Evolutionary conservation across 441 rosid genomes (phyloP).

Genomic region (Theobroma grandiflorum): DNA sequence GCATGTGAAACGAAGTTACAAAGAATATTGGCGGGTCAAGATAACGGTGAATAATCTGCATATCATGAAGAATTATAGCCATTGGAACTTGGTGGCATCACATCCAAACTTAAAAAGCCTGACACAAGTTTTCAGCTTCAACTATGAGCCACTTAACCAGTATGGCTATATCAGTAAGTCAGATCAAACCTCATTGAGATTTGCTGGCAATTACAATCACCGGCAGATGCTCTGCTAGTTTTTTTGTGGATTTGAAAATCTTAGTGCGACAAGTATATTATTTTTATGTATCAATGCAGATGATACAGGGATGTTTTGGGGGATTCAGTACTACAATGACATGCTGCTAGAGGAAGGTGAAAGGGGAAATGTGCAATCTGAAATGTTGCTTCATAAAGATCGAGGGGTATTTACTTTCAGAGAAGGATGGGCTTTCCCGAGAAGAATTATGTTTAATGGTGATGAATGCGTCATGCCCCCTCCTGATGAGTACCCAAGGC

Average conservation of each 20-base stretch:
- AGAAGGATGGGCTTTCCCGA: slow-evolving; percentile 91
- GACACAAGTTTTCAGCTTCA: slow-evolving; percentile 77
- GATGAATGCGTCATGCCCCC: slow-evolving; percentile 95
- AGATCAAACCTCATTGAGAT: neutral
- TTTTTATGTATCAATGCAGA: slow-evolving; percentile 44
- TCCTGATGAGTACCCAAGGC: slow-evolving; percentile 74
- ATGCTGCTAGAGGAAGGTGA: slow-evolving; percentile 67
- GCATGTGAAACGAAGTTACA: slow-evolving; percentile 88
- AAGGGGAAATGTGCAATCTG: slow-evolving; percentile 74
- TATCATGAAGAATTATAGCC: slow-evolving; percentile 62
- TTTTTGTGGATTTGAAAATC: neutral
- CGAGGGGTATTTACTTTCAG: slow-evolving; percentile 59
- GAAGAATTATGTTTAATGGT: slow-evolving; percentile 79
- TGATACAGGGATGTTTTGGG: slow-evolving; percentile 90
- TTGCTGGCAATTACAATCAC: neutral
- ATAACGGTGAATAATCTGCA: slow-evolving; percentile 70
- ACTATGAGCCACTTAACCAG: slow-evolving; percentile 62
- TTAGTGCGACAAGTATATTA: neutral
- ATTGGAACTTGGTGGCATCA: slow-evolving; percentile 81
- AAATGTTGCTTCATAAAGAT: slow-evolving; percentile 72
- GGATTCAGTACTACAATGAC: slow-evolving; percentile 72
- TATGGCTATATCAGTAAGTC: slow-evolving; percentile 59
- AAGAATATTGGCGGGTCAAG: slow-evolving; percentile 80
- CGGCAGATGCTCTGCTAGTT: neutral
- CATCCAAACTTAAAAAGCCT: slow-evolving; percentile 77